Evolutionary conservation across 768 basidiomycete genomes (phyloP).

Genomic region (Rhizopogon sp.): DNA sequence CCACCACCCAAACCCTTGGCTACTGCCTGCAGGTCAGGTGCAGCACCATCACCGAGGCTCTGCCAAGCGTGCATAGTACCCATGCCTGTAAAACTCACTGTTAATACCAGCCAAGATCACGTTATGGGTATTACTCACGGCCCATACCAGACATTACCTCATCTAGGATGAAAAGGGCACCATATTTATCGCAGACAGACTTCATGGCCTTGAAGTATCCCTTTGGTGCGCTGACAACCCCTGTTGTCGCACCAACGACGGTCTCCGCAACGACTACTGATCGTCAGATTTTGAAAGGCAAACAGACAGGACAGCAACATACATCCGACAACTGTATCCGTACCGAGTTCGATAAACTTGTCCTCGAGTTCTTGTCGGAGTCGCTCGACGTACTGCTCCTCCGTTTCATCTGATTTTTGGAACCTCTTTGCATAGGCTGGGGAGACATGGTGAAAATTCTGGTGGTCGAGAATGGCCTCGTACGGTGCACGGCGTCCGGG

Average conservation of each 20-base stretch:
- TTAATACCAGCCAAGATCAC: background rate
- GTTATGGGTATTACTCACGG: conserved; percentile 42
- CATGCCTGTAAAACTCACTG: conserved; percentile 49
- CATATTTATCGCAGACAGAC: conserved; percentile 73
- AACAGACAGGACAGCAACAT: conserved; percentile 22
- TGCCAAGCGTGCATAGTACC: conserved; percentile 87
- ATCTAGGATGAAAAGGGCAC: conserved; percentile 74
- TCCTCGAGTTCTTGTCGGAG: conserved; percentile 78
- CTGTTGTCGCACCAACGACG: conserved; percentile 83
- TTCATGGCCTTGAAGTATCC: conserved; percentile 87
- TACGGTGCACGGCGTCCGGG: conserved; percentile 67
- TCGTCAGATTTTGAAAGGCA: background rate
- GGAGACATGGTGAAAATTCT: conserved; percentile 79
- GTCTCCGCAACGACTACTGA: conserved; percentile 73
- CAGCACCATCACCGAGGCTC: conserved; percentile 68
- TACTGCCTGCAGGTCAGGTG: conserved; percentile 83
- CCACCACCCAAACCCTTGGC: conserved; percentile 91
- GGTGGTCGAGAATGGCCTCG: conserved; percentile 53
- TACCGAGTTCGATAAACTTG: conserved; percentile 79
- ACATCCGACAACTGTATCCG: conserved; percentile 82
- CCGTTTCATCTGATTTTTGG: conserved; percentile 60
- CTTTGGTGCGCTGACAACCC: conserved; percentile 69
- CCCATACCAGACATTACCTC: conserved; percentile 95
- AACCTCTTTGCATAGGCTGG: conserved; percentile 87
- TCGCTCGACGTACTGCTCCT: conserved; percentile 75